Base-by-base conservation (phyloP, 805 yeast species). In the Metschnikowia koreensis region DNA sequence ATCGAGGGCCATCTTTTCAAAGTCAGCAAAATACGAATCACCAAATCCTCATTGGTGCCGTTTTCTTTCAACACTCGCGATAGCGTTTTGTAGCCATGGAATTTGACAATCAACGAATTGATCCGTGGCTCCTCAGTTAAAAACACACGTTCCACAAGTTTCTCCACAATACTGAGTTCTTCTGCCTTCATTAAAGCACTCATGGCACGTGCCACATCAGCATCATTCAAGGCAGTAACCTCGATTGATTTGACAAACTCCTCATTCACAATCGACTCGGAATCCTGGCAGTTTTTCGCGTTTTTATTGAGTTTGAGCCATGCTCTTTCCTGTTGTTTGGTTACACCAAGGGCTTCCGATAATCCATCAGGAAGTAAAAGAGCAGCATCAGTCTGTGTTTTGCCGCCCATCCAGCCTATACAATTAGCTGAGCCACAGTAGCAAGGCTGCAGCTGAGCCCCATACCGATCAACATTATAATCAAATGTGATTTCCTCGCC, bases 401-500 rank as follows among this genome's bases (percentile, higher is more conserved):
- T 92, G 45, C 99, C 99, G 58, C 98, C 99, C 75, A 93, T 82
- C 58, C 87, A 86, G 34, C 97, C 97, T 41, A 90, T 79, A 78
- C 99, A 93, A 68, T 90, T 92, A 29, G 87, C 77, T 58, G 91
- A 96, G 3, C 96, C 97, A 73, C 99, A 93, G 69, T 87, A 88
- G 70, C 99, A 93, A 33, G 88, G 87, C 71, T 94, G 98, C 12
- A 96, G 90, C 52, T 84, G 86, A 1, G 97, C 96, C 31, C 99
- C 99, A 66, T 92, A 93, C 56, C 98, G 77, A 69, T 93, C 99
- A 34, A 94, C 98, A 63, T 93, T 93, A 68, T 93, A 93, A 65
- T 87, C 92, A 67, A 87, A 87, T 0, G 97, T 89, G 59, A 93
- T 82, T 66, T 93, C 99, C 68, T 94, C 98, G 49, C 97, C 97